These are phyloP conservation scores for Phialemoniopsis sp. DNA, from an alignment of 2,329 filamentous ascomycete species.

Conservation along the genomic window DNA sequence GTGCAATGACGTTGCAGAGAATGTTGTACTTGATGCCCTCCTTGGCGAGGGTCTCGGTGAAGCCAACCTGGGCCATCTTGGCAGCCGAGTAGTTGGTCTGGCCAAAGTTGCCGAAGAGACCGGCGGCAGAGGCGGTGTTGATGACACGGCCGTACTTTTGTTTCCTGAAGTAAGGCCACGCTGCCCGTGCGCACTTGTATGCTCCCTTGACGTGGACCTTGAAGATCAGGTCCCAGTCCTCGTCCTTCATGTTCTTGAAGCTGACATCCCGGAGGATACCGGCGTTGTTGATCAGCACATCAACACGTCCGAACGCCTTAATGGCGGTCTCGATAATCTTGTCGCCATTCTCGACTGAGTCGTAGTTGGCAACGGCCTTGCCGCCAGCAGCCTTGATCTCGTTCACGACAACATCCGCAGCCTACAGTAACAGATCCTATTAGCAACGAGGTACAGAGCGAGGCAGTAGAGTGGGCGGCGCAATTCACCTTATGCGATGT, in stretches of 20 bases:
- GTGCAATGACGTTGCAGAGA: constrained; percentile 88
- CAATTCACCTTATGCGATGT: constrained; percentile 71
- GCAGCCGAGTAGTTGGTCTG: constrained; percentile 85
- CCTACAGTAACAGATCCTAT: constrained; percentile 39
- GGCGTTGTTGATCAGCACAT: constrained; percentile 96
- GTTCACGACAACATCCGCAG: constrained; percentile 77
- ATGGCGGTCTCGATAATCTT: constrained; percentile 90
- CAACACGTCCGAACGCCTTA: constrained; percentile 77
- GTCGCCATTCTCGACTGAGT: constrained; percentile 89
- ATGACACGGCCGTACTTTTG: constrained; percentile 97
- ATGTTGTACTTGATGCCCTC: constrained; percentile 99
- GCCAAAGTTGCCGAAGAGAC: constrained; percentile 92
- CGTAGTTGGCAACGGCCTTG: constrained; percentile 96
- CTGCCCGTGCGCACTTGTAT: constrained; percentile 92
- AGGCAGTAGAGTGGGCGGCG: neutral
- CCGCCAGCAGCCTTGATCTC: constrained; percentile 85
- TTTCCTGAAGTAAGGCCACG: constrained; percentile 97
- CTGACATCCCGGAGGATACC: constrained; percentile 91
- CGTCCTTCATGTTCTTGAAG: constrained; percentile 98
- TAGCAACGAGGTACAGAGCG: constrained; percentile 11
- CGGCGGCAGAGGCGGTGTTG: constrained; percentile 94
- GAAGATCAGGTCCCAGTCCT: constrained; percentile 95
- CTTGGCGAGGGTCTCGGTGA: constrained; percentile 96
- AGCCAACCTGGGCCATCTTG: constrained; percentile 92
- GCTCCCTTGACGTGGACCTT: constrained; percentile 88